Evolutionary conservation across 1,284 basidiomycete genomes (phyloP).

Genomic region (Volvariella surrecta): DNA sequence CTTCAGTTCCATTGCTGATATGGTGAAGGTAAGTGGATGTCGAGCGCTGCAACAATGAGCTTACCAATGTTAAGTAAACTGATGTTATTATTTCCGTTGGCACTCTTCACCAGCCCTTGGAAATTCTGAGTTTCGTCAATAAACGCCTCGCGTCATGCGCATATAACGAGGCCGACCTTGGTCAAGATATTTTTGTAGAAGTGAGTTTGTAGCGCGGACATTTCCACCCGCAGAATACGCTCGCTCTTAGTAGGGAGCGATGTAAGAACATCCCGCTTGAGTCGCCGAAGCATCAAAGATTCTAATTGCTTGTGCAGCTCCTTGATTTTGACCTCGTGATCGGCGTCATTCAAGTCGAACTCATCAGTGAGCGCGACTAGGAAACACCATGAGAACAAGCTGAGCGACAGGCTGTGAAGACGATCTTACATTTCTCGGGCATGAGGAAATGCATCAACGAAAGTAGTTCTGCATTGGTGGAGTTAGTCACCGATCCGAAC

Average conservation of each 20-base stretch:
- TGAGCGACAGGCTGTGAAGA: not conserved
- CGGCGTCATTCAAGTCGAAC: slow-evolving; percentile 89
- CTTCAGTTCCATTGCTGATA: slow-evolving; percentile 86
- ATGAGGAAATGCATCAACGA: slow-evolving; percentile 99
- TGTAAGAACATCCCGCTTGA: slow-evolving; percentile 98
- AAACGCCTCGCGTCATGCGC: not conserved
- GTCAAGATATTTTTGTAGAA: slow-evolving; percentile 99
- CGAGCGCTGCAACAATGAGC: slow-evolving; percentile 15
- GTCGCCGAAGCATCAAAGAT: slow-evolving; percentile 88
- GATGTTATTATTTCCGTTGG: slow-evolving; percentile 76
- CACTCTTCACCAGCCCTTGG: slow-evolving; percentile 83
- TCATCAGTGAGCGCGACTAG: slow-evolving; percentile 81
- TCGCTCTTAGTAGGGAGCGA: slow-evolving; percentile 97
- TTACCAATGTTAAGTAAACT: slow-evolving; percentile 89
- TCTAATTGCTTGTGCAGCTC: slow-evolving; percentile 92
- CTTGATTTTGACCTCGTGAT: slow-evolving; percentile 93
- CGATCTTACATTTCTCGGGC: slow-evolving; percentile 83
- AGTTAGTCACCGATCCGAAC: not conserved
- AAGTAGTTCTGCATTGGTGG: slow-evolving; percentile 63
- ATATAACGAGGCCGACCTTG: slow-evolving; percentile 43
- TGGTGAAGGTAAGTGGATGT: slow-evolving; percentile 1
- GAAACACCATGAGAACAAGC: slow-evolving; percentile 9
- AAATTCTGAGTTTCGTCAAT: slow-evolving; percentile 65
- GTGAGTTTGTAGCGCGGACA: slow-evolving; percentile 95
- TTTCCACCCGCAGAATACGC: slow-evolving; percentile 95